Base-by-base conservation (phyloP, 768 basidiomycete species). In the Tulasnella sp. region DNA sequence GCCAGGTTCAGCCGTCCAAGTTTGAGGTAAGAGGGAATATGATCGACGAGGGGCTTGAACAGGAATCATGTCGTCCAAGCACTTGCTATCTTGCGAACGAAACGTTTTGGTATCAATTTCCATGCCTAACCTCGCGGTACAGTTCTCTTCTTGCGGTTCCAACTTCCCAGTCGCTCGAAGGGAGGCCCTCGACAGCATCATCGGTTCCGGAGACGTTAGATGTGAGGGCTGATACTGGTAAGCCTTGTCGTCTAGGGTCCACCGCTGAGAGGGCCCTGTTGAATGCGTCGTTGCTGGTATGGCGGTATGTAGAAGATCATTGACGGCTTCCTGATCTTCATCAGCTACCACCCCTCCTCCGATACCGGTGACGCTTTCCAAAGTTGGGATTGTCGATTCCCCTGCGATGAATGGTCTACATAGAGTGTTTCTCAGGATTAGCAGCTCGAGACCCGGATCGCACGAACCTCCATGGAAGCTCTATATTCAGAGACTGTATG, bases 391-490 rank as follows among this genome's bases (percentile, higher is more conserved):
- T 51, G 68, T 70, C 30, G 69, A 67, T 22, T 56, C 54, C 19
- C 74, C 70, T 10, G 73, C 72, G 17, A 74, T 79, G 65, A 81
- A 82, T 3, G 81, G 76, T 48, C 82, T 52, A 63, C 2, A 43
- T 49, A 31, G 72, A 77, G 43, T n/a, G n/a, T n/a, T n/a, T 57
- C 19, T 49, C 42, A 34, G 5, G 9, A 42, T 45, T 21, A 10
- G n/a, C 8, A 15, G 22, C 4, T 19, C 1, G 5, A 48, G 19
- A 42, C n/a, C 21, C 11, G 49, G 29, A 12, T 12, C 29, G 12
- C 11, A n/a, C 49, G 50, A 59, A 85, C 85, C 78, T 76, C 85
- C 85, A 87, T 12, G 82, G 80, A 51, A 88, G 70, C 30, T 79
- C 75, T 12, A 87, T 72, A 21, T 76, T 73, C 2, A 87, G 71